Evolutionary conservation across 257 asterid species (phyloP).

Genomic region (Fraxinus pennsylvanica): DNA sequence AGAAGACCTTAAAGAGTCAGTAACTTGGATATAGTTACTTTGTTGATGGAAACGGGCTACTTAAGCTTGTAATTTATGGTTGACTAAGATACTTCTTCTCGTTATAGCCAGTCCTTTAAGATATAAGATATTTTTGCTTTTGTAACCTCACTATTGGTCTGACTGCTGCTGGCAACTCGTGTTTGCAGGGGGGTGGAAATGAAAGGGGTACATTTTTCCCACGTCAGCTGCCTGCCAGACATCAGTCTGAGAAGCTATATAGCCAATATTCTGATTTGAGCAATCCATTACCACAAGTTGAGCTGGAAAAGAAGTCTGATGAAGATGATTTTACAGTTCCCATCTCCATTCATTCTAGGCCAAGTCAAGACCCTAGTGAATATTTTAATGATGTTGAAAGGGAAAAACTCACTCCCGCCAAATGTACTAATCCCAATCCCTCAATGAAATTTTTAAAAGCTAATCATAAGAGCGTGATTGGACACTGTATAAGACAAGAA

Average conservation of each 20-base stretch:
- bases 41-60: neutral
- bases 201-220: conserved; percentile 43
- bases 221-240: conserved; percentile 36
- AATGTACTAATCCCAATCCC: conserved; percentile 25
- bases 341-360: conserved; percentile 40
- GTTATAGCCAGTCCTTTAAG: neutral
- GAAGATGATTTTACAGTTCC: conserved; percentile 80
- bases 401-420: conserved; percentile 38
- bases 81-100: neutral
- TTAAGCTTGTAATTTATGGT: neutral
- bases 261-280: conserved; percentile 34
- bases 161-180: conserved; percentile 11
- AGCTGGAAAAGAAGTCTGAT: conserved; percentile 45
- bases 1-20: neutral
- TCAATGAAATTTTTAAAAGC: conserved; percentile 29
- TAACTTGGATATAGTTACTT: neutral
- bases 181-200: conserved; percentile 53
- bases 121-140: neutral
- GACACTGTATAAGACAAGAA: conserved; percentile 28
- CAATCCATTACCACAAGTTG: conserved; percentile 34
- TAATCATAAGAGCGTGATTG: conserved; percentile 22
- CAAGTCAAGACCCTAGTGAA: conserved; percentile 39
- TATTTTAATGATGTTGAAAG: conserved; percentile 7
- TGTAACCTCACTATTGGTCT: neutral
- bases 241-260: conserved; percentile 45